These are phyloP conservation scores for Cicer bijugum DNA, from an alignment of 306 rosid species.

Conservation along the genomic window DNA sequence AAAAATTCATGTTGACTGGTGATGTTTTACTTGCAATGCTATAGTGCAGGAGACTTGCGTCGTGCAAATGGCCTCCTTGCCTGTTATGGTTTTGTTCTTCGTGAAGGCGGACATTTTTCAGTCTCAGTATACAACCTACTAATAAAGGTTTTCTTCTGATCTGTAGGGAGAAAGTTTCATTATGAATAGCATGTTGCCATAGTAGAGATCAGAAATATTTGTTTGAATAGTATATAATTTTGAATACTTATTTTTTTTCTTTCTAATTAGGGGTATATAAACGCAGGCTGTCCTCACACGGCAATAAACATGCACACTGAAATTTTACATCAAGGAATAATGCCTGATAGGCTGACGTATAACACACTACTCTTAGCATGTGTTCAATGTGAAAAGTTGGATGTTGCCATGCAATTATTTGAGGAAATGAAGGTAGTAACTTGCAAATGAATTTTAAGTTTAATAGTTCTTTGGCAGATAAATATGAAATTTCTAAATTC, in stretches of 20 bases:
- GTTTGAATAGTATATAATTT: not conserved
- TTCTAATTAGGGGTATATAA: constrained; percentile 72
- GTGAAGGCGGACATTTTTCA: constrained; percentile 66
- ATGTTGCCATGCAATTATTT: constrained; percentile 65
- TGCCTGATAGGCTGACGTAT: constrained; percentile 79
- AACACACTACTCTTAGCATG: constrained; percentile 79
- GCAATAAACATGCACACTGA: constrained; percentile 61
- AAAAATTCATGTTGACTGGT: constrained; percentile 46
- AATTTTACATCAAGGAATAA: constrained; percentile 61
- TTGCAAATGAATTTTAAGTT: constrained; percentile 57
- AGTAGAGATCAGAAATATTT: constrained; percentile 11
- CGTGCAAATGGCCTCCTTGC: constrained; percentile 90
- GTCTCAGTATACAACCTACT: constrained; percentile 73
- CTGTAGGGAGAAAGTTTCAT: constrained; percentile 33
- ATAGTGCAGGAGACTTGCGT: constrained; percentile 88
- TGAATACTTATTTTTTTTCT: constrained; percentile 12
- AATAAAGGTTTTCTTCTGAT: constrained; percentile 70
- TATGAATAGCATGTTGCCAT: constrained; percentile 14
- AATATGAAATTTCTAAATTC: constrained; percentile 39
- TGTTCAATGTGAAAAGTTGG: constrained; percentile 67
- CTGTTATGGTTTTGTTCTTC: constrained; percentile 71
- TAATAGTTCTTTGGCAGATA: constrained; percentile 46
- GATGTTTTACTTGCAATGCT: constrained; percentile 54
- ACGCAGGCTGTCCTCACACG: constrained; percentile 66
- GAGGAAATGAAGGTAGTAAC: constrained; percentile 81